Evolutionary conservation across 176 grass and related monocot genomes (phyloP).

Genomic region (Tillandsia fasciculata): DNA sequence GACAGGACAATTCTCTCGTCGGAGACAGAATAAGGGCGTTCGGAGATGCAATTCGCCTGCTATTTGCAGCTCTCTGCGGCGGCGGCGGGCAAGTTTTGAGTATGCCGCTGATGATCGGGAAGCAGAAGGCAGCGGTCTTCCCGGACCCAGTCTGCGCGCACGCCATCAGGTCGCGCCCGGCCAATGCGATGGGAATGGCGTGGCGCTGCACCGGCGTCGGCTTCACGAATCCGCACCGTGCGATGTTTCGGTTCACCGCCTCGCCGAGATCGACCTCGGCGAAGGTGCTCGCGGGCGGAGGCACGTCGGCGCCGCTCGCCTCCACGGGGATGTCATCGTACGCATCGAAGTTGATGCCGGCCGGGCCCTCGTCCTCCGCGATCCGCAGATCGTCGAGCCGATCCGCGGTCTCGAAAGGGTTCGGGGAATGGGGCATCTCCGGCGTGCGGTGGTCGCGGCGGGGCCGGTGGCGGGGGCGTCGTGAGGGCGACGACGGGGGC

Average conservation of each 20-base stretch:
- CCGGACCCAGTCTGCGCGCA: constrained; percentile 86
- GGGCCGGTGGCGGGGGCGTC: background rate
- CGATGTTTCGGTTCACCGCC: constrained; percentile 47
- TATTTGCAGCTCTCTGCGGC: background rate
- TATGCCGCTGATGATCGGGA: constrained; percentile 47
- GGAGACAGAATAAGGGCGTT: constrained; percentile 61
- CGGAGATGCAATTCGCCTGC: constrained; percentile 23
- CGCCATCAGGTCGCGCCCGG: constrained; percentile 61
- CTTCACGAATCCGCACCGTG: constrained; percentile 39
- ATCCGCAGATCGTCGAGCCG: constrained; percentile 2
- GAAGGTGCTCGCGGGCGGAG: constrained; percentile 40
- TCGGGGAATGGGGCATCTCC: background rate
- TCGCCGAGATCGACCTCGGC: constrained; percentile 40
- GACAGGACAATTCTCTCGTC: constrained; percentile 60
- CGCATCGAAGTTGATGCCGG: constrained; percentile 26
- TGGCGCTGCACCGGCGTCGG: constrained; percentile 78
- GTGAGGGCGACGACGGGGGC: background rate
- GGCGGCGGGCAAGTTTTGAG: background rate
- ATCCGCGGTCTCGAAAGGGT: background rate
- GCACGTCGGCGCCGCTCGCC: constrained; percentile 42
- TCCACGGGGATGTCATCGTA: constrained; percentile 69
- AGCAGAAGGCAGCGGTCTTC: constrained; percentile 85
- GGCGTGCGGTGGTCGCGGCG: background rate
- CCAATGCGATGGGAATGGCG: constrained; percentile 51
- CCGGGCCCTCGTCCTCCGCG: background rate